Evolutionary conservation across 805 yeast genomes (phyloP), one percentile per base, ranked within the genome.

Genomic region (Zygotorulaspora sp.): DNA sequence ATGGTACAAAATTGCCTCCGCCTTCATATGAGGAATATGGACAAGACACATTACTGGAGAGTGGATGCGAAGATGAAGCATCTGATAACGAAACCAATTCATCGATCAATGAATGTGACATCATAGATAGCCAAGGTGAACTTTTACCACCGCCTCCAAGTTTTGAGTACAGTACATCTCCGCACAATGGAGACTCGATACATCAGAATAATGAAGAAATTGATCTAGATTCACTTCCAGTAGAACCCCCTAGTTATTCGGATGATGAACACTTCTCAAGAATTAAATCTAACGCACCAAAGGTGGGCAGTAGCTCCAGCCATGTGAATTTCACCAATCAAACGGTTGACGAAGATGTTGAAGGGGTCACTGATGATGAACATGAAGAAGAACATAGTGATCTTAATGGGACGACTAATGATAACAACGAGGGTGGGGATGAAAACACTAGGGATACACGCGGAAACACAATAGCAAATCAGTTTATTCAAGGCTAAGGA

Each of bases 1-100:
- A 81, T 48, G 98, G 97, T 1, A 75, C 72, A 33, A 82, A 88
- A 41, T 82, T 94, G 3, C 95, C 97, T 4, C 96, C 97, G 2
- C 98, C 98, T 1, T 81, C 92, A 7, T 90, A 90, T 62, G 84
- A 85, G 33, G 77, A 80, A 40, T 88, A 80, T 52, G 78, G 76
- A 30, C 79, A 79, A 32, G 96, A 89, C 57, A 77, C 88, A 3
- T 61, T 90, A 37, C 63, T 90, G 19, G 96, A 83, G 52, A 63
- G 80, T 32, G 55, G 62, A 48, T 75, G 72, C 9, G 75, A 71
- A 27, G 81, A 77, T 38, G 80, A 75, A n/a, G 53, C 43, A 10
- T 40, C 52, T 5, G 63, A 59, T 35, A 61, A 57, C 23, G 65
- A 57, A 28, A 47, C 52, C 11, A 54, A 54, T 2, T 58, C 60